phyloP scores from a whole-genome alignment of 768 basidiomycete species.

The Amanita exitialis region DNA sequence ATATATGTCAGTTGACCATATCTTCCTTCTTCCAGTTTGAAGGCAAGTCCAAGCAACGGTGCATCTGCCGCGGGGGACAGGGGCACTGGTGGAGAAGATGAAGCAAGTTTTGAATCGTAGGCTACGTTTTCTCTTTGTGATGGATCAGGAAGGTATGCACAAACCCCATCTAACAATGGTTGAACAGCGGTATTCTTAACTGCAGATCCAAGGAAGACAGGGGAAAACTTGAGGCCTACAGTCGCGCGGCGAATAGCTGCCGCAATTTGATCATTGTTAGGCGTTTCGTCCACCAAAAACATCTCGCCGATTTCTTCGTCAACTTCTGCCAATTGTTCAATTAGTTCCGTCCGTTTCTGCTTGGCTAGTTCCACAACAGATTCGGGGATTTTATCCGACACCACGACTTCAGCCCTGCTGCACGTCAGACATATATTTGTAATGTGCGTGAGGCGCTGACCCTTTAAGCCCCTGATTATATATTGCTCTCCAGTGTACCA shows the following conservation, averaged over 20 bases:
- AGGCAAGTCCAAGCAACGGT: constrained; percentile 88
- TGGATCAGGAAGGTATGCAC: constrained; percentile 89
- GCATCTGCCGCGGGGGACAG: constrained; percentile 78
- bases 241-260: constrained; percentile 87
- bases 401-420: constrained; percentile 63
- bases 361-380: constrained; percentile 64
- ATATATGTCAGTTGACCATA: constrained; percentile 98
- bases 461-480: constrained; percentile 95
- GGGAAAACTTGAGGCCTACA: constrained; percentile 81
- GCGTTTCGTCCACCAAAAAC: constrained; percentile 75
- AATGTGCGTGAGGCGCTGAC: constrained; percentile 32
- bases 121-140: constrained; percentile 71
- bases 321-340: constrained; percentile 93
- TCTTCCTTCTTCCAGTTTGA: constrained; percentile 96
- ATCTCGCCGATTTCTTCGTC: constrained; percentile 94
- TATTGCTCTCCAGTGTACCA: constrained; percentile 89
- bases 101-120: constrained; percentile 67
- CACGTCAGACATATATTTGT: neutral
- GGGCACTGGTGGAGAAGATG: constrained; percentile 56
- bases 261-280: constrained; percentile 63
- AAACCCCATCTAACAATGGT: constrained; percentile 88
- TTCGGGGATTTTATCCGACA: constrained; percentile 82
- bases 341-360: constrained; percentile 81
- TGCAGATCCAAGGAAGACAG: constrained; percentile 94
- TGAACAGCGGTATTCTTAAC: constrained; percentile 97